Base-by-base conservation (phyloP, 768 basidiomycete genomes). In the Leccinum obscurum region DNA sequence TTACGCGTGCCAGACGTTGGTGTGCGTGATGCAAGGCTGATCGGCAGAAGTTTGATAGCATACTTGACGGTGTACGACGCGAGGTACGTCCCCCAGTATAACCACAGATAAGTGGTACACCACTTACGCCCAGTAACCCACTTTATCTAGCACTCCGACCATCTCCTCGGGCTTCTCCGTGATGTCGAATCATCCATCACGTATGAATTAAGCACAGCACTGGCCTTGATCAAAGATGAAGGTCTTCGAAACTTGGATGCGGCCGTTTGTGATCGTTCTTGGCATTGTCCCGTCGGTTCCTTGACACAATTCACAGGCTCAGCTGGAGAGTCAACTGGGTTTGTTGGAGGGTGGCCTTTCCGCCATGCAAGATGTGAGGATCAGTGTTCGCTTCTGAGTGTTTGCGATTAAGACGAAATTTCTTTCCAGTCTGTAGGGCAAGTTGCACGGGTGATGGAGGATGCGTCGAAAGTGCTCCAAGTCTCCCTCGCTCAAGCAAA, bases 321-420 rank as follows among this genome's bases (percentile, higher is more conserved):
- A 71, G 20, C 52, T 75, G 37, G 73, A 75, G 39, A 65, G 63
- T 26, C 68, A 64, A 39, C 66, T 78, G 60, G 61, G 60, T 17
- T 55, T 64, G 48, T 52, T 77, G 39, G 72, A 69, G 1, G 55
- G 41, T 34, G 63, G 68, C 26, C 62, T 77, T 24, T 54, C 52
- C 51, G 35, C 60, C 3, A 70, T 76, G 70, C 72, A 77, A 60
- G 67, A 69, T 54, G 76, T 78, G n/a, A 60, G 63, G 49, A 44
- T 6, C 10, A 17, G 13, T 51, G 30, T 62, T 52, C n/a, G 30
- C 63, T 61, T 66, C 69, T 49, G 1, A 26, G 7, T 10, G 44
- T 52, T 13, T 56, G 64, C 10, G 54, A 59, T 34, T 34, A 9
- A 52, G 53, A 66, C 5, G 2, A 76, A 37, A 55, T 57, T 41